Evolutionary conservation across 805 yeast species (phyloP).

Genomic region (Saccharomycopsis sp.): DNA sequence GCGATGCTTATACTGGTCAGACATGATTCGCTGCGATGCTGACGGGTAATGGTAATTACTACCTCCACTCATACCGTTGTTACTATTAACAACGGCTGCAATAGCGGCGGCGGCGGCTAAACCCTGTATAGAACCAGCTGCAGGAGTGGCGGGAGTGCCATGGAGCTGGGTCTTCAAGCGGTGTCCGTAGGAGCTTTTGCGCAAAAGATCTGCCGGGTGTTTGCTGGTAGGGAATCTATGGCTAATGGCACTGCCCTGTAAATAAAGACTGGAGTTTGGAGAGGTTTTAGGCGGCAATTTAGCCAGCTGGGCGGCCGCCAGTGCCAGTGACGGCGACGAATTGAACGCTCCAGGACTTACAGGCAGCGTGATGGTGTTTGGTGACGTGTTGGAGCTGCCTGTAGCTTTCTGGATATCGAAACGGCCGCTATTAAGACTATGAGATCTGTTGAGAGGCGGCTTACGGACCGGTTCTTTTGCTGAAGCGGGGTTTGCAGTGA

Average conservation of each 20-base stretch:
- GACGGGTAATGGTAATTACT: neutral
- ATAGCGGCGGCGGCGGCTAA: neutral
- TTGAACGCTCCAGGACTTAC: neutral
- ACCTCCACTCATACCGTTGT: too few species aligned
- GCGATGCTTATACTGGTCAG: slow-evolving; percentile 22
- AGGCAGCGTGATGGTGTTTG: neutral
- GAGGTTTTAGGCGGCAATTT: neutral
- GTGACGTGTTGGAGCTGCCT: neutral
- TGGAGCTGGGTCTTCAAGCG: neutral
- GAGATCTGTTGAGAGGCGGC: neutral
- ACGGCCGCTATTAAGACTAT: neutral
- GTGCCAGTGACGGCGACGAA: neutral
- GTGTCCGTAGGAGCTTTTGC: neutral
- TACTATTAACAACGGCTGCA: neutral
- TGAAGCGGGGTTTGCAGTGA: neutral
- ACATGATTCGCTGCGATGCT: neutral
- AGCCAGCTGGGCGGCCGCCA: neutral
- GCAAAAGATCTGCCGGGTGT: neutral
- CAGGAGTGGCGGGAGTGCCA: neutral
- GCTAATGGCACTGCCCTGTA: neutral
- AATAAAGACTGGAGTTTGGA: neutral
- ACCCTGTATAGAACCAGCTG: neutral
- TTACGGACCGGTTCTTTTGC: neutral
- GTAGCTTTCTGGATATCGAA: neutral
- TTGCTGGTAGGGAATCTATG: neutral